phyloP scores from a whole-genome alignment of 371 early-diverging fungal genomes.

The Circinella umbellata region DNA sequence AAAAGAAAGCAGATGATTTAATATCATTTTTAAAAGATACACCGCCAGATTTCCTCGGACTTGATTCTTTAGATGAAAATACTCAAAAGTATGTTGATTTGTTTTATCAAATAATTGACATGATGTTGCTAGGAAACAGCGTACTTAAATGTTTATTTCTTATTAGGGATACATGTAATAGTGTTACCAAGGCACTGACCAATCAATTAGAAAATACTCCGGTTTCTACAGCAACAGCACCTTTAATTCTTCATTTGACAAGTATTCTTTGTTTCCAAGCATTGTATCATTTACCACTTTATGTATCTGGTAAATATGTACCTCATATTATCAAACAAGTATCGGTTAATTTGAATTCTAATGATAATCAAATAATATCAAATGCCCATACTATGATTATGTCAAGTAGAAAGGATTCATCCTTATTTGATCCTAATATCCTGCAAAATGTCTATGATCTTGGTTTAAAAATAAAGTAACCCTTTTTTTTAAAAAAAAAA shows the following conservation, averaged over 20 bases:
- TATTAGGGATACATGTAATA: background rate
- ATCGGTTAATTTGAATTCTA: constrained; percentile 2
- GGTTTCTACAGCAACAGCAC: constrained; percentile 13
- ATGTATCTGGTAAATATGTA: constrained; percentile 39
- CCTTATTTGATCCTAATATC: constrained; percentile 2
- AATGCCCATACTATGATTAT: constrained; percentile 19
- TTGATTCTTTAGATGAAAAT: background rate
- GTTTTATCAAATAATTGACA: no score
- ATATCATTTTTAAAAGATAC: constrained; percentile 5
- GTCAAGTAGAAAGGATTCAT: constrained; percentile 19
- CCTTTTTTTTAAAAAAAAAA: background rate
- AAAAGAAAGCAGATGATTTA: constrained; percentile 13
- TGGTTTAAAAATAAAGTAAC: constrained; percentile 10
- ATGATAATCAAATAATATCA: constrained; percentile 1
- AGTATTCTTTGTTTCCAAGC: constrained; percentile 29
- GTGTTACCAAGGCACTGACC: background rate
- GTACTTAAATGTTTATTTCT: background rate
- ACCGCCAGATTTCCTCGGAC: background rate
- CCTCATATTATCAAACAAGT: constrained; percentile 30
- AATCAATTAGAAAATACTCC: constrained; percentile 18
- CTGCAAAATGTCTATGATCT: constrained; percentile 7
- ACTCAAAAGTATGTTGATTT: constrained; percentile 1
- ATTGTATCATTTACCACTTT: constrained; percentile 20
- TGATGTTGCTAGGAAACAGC: no score
- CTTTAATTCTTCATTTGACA: constrained; percentile 31